phyloP scores from a whole-genome alignment of 1,284 basidiomycete genomes.

The Jaminaea rosea region DNA sequence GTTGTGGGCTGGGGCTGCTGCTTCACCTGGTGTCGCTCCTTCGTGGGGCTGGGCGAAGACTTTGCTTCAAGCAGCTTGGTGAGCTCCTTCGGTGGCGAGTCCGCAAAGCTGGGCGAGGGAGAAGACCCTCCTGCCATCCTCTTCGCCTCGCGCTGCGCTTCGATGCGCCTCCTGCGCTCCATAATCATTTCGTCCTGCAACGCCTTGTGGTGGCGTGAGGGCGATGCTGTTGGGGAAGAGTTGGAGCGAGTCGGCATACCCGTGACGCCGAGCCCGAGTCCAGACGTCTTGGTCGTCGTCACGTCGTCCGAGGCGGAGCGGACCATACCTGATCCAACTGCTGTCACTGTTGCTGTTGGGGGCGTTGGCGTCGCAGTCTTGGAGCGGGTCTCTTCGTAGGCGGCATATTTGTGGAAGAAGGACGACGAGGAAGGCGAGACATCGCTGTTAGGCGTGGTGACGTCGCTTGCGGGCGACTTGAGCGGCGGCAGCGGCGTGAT shows the following conservation, averaged over 20 bases:
- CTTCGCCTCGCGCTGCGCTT: conserved; percentile 26
- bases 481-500: background rate
- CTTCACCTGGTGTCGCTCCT: background rate
- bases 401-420: background rate
- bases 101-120: no score
- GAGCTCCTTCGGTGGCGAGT: no score
- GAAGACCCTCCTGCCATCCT: no score
- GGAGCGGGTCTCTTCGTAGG: background rate
- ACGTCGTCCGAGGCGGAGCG: no score
- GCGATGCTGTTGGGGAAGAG: background rate
- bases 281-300: background rate
- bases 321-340: no score
- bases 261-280: background rate
- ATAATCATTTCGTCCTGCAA: background rate
- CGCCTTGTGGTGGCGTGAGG: background rate
- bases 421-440: conserved; percentile 6
- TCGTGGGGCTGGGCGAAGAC: no score
- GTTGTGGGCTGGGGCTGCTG: background rate
- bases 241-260: background rate
- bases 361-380: background rate
- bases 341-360: no score
- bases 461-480: conserved; percentile 7
- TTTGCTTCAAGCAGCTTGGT: no score
- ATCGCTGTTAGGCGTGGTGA: conserved; percentile 10
- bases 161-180: conserved; percentile 23